Base-by-base conservation (phyloP, 2,329 filamentous ascomycete species). In the Neurospora sp. region DNA sequence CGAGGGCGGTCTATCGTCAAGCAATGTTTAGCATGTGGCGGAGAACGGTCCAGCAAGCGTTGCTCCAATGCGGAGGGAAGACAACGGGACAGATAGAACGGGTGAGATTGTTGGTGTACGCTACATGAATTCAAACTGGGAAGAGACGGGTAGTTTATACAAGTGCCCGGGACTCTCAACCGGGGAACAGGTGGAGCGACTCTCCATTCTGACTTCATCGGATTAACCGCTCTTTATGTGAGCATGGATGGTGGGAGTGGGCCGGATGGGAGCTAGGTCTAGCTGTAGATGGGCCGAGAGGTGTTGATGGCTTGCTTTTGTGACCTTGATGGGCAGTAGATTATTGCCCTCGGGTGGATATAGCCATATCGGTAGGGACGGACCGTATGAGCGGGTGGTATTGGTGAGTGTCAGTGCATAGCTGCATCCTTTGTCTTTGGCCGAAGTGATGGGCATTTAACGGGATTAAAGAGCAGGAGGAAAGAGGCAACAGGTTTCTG, bases 341-440 rank as follows among this genome's bases (percentile, higher is more conserved):
- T 76, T 77, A 73, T 73, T 74, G 70, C 73, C 71, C 72, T 76
- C 71, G 74, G 75, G 76, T 74, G 74, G 69, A 77, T 77, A 78
- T 77, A 77, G 78, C 75, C 78, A 80, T 74, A 73, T 78, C 81
- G 81, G 81, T 78, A 79, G 76, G 77, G 74, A 76, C 81, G 81
- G 81, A 80, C 81, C 81, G 81, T 76, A 72, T 74, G 78, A 77
- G 80, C 80, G 79, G 76, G 28, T 74, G 69, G 73, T 73, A 69
- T 66, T 41, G 36, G 69, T 38, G 65, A 37, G 52, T 36, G 36
- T 36, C 28, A 36, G 15, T 33, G 28, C 52, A 33, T 62, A 62
- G 28, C 2, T 62, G 52, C 52, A 62, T 62, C 15, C 52, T 33
- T 62, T n/a, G 12, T 33, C 52, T 33, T n/a, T n/a, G 28, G 12